Percentiles rank a stretch among this genome's conserved stretches.
phyloP scores from a whole-genome alignment of 176 grass and related monocot genomes.

The Carex pumila region DNA sequence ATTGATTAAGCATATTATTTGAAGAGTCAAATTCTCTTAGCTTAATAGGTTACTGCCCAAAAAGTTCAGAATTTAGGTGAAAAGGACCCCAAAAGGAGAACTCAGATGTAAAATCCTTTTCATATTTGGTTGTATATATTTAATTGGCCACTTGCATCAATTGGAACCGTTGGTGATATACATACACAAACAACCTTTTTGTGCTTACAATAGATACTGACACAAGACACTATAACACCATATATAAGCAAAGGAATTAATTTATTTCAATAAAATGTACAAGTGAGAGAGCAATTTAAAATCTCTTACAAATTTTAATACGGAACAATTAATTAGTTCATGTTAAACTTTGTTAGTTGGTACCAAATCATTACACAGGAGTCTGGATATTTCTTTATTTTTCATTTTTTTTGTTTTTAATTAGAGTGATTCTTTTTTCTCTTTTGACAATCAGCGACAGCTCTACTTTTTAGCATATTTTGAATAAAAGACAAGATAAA shows the following conservation, averaged over 20 bases:
- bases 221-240: background rate
- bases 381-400: background rate
- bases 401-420: background rate
- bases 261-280: background rate
- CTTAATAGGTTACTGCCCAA: background rate
- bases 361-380: background rate
- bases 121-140: background rate
- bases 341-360: background rate
- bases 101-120: background rate
- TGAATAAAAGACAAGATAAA: background rate
- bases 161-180: background rate
- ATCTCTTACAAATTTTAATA: background rate
- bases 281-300: background rate
- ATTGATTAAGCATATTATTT: background rate
- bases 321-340: background rate
- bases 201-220: background rate
- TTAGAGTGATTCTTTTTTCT: background rate
- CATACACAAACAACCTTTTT: background rate
- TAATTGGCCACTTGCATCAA: background rate
- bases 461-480: background rate
- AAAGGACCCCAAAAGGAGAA: background rate
- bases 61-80: conserved; percentile 6
- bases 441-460: background rate
- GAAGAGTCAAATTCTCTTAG: background rate
- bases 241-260: background rate